Evolutionary conservation across 495 filamentous ascomycete genomes (phyloP), one percentile per base, ranked within the genome.

Genomic region (Neurospora sp.): DNA sequence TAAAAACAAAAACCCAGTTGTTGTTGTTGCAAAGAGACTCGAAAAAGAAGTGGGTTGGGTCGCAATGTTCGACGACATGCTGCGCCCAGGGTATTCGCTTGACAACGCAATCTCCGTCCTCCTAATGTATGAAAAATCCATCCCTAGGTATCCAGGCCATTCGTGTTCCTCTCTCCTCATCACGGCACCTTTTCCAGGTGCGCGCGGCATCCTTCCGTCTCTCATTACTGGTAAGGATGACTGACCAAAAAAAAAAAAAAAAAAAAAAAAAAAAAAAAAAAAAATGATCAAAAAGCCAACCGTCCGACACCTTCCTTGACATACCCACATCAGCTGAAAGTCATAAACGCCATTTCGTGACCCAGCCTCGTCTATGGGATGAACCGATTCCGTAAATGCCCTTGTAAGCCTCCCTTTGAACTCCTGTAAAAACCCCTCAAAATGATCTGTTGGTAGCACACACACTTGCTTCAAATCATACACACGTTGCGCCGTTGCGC

Each of bases 301-400:
- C 69, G n/a, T 72, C 74, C 71, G 75, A 62, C 54, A 62, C 54
- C 54, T 31, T 62, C 54, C 28, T 62, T 62, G 28, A 34, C 54
- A 62, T 62, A 28, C 76, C 76, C 76, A 77, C 74, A 77, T 77
- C 76, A 77, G 76, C 76, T 76, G 72, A 76, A 69, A 73, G 66
- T 72, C 73, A 74, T 76, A 69, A 76, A 77, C 71, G 59, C 59
- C 54, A 73, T 70, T 43, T 70, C 62, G 9, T 62, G 42, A 48
- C 72, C 69, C 76, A 77, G 74, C 76, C 73, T 77, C 76, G 48
- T 77, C 76, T 77, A 76, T 77, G 76, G 76, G 76, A 71, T 69
- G 75, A 72, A 71, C 70, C 73, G 71, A 75, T 66, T 66, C 74
- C 73, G 38, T 71, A 62, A 71, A 71, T 74, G 73, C 39, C 42